A percentile compares a stretch with the other conserved stretches of the same genome.
These are phyloP conservation scores for Geotrichum europaeum DNA, from an alignment of 1,139 yeast genomes.

Conservation along the genomic window DNA sequence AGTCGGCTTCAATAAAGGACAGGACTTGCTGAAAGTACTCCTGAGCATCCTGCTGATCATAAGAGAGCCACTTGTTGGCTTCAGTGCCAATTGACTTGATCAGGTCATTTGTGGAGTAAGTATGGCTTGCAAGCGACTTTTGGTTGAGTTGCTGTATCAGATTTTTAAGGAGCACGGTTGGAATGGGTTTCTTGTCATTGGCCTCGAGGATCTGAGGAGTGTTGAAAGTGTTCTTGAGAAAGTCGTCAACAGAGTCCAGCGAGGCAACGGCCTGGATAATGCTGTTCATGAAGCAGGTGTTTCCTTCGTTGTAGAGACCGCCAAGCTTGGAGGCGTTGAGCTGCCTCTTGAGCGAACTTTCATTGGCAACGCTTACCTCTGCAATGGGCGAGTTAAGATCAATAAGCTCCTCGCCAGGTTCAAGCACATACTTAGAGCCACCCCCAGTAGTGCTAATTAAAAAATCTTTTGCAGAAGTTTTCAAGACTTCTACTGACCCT, in stretches of 20 bases:
- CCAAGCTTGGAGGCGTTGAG: slow-evolving; percentile 44
- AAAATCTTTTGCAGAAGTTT: slow-evolving; percentile 31
- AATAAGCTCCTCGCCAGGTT: slow-evolving; percentile 13
- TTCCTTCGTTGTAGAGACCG: slow-evolving; percentile 83
- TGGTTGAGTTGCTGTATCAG: slow-evolving; percentile 34
- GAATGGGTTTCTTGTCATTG: background rate
- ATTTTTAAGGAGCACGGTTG: slow-evolving; percentile 23
- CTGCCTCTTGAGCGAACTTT: slow-evolving; percentile 17
- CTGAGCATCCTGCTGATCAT: slow-evolving; percentile 92
- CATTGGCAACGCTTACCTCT: slow-evolving; percentile 28
- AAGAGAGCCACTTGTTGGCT: slow-evolving; percentile 71
- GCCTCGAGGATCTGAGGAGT: background rate
- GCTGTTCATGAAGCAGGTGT: slow-evolving; percentile 89
- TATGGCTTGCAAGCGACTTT: slow-evolving; percentile 29
- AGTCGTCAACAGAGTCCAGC: slow-evolving; percentile 53
- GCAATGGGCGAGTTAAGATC: slow-evolving; percentile 11
- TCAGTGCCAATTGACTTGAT: slow-evolving; percentile 71
- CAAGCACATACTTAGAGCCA: slow-evolving; percentile 21
- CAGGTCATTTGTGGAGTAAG: slow-evolving; percentile 61
- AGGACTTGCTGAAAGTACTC: slow-evolving; percentile 82
- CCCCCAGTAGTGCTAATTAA: slow-evolving; percentile 22
- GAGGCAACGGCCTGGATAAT: slow-evolving; percentile 82
- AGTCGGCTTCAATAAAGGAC: slow-evolving; percentile 64
- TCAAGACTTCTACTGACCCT: slow-evolving; percentile 35
- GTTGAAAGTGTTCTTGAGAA: slow-evolving; percentile 39